Evolutionary conservation across 371 early-diverging fungal genomes (phyloP).

Genomic region (Massospora cicadina): DNA sequence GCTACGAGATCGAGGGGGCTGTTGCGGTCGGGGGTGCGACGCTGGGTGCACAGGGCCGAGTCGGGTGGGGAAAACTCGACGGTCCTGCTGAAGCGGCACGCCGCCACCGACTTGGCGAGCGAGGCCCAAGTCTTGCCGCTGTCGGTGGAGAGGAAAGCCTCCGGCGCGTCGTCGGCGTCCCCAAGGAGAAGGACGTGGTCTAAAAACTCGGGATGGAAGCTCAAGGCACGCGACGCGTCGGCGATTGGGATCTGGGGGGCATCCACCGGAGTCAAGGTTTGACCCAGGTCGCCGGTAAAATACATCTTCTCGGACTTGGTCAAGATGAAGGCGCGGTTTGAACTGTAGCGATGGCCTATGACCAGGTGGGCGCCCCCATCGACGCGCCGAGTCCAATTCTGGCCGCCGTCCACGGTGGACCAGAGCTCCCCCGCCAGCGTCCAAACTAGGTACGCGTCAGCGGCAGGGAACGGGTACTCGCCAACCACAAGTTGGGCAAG

Average conservation of each 20-base stretch:
- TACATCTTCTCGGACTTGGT: constrained; percentile 27
- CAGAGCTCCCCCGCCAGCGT: constrained; percentile 35
- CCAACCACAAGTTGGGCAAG: neutral
- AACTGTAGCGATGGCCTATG: constrained; percentile 11
- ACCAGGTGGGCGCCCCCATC: constrained; percentile 19
- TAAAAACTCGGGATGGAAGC: neutral
- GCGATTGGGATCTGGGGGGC: too few relatives aligned
- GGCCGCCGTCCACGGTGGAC: constrained; percentile 42
- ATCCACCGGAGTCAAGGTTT: too few relatives aligned
- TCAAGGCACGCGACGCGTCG: neutral
- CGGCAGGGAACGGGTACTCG: constrained; percentile 19
- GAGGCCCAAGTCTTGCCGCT: constrained; percentile 49
- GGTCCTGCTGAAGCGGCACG: constrained; percentile 8
- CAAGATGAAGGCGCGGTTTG: constrained; percentile 39
- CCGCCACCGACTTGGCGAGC: constrained; percentile 48
- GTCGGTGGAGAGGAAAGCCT: constrained; percentile 47
- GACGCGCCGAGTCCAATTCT: constrained; percentile 29
- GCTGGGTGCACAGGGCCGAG: neutral
- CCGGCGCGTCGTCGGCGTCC: neutral
- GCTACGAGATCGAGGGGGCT: neutral
- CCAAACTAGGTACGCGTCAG: constrained; percentile 31
- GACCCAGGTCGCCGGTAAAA: constrained; percentile 50
- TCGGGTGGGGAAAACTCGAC: neutral
- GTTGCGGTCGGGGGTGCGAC: neutral
- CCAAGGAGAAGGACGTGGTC: neutral